A percentile compares a stretch with the other conserved stretches of the same genome.
These are phyloP conservation scores for Lecanicillium sp. DNA, from an alignment of 2,329 filamentous ascomycete genomes.

Conservation along the genomic window DNA sequence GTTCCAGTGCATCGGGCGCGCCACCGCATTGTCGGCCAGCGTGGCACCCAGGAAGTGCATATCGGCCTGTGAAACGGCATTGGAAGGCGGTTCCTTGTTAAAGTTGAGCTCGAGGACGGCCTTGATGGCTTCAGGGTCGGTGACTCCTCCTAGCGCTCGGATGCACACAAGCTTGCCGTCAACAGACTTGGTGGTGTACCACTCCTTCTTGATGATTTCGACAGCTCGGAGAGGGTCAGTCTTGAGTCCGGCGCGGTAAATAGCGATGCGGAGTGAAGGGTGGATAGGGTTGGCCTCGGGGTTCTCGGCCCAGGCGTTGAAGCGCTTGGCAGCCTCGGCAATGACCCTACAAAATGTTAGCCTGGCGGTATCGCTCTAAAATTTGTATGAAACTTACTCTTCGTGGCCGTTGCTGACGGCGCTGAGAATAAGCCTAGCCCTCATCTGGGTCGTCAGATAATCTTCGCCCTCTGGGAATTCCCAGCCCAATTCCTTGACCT, in stretches of 20 bases:
- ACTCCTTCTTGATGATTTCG: conserved; percentile 75
- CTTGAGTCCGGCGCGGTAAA: conserved; percentile 73
- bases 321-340: conserved; percentile 68
- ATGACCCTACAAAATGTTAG: conserved; percentile 42
- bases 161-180: conserved; percentile 88
- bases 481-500: conserved; percentile 77
- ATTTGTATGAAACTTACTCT: conserved; percentile 39
- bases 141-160: conserved; percentile 64
- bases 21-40: conserved; percentile 64
- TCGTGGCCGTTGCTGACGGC: conserved; percentile 73
- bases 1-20: conserved; percentile 70
- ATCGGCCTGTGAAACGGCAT: conserved; percentile 75
- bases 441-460: conserved; percentile 73
- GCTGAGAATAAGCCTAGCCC: conserved; percentile 68
- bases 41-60: conserved; percentile 73
- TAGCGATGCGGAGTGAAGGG: conserved; percentile 69
- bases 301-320: conserved; percentile 69
- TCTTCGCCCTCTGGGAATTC: conserved; percentile 70
- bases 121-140: conserved; percentile 54
- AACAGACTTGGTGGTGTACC: conserved; percentile 70
- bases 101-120: conserved; percentile 73
- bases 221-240: conserved; percentile 60
- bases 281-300: conserved; percentile 62
- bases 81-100: conserved; percentile 47
- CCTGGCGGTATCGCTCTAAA: background rate